Percentiles rank a stretch among this genome's conserved stretches.
Conservation (phyloP, 495 filamentous ascomycete species). For the Penicillium psychrofluorescens region DNA sequence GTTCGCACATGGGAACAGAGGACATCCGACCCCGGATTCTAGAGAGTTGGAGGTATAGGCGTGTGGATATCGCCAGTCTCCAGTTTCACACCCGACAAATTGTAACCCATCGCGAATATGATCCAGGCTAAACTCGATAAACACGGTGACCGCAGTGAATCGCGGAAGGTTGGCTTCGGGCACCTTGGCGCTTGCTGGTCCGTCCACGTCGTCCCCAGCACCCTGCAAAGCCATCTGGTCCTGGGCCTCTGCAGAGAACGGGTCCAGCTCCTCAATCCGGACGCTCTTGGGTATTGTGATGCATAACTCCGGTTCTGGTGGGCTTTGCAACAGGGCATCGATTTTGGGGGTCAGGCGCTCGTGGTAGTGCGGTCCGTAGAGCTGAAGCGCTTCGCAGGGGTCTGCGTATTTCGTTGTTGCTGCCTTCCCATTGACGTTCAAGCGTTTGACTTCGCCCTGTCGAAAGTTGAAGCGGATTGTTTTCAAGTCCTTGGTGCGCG, state of each 20-base stretch:
- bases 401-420: constrained; percentile 58
- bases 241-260: constrained; percentile 45
- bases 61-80: constrained; percentile 78
- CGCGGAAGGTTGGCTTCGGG: constrained; percentile 34
- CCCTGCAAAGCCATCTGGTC: constrained; percentile 38
- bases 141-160: constrained; percentile 50
- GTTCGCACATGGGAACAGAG: constrained; percentile 89
- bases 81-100: constrained; percentile 76
- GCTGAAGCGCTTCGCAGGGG: constrained; percentile 58
- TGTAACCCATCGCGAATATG: constrained; percentile 78
- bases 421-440: constrained; percentile 64
- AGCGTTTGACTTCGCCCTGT: constrained; percentile 65
- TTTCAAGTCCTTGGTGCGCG: constrained; percentile 55
- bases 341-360: constrained; percentile 63
- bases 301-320: constrained; percentile 51
- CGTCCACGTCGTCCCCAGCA: constrained; percentile 31
- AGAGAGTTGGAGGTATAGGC: constrained; percentile 78
- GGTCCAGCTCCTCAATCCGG: constrained; percentile 57
- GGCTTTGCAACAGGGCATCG: constrained; percentile 51
- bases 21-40: constrained; percentile 70
- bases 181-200: constrained; percentile 21
- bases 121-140: constrained; percentile 68
- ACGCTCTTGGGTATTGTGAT: constrained; percentile 59
- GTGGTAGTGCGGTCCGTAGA: constrained; percentile 74
- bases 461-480: constrained; percentile 77